Evolutionary conservation across 1,284 basidiomycete species (phyloP).

Genomic region (Ganoderma lingzhi): DNA sequence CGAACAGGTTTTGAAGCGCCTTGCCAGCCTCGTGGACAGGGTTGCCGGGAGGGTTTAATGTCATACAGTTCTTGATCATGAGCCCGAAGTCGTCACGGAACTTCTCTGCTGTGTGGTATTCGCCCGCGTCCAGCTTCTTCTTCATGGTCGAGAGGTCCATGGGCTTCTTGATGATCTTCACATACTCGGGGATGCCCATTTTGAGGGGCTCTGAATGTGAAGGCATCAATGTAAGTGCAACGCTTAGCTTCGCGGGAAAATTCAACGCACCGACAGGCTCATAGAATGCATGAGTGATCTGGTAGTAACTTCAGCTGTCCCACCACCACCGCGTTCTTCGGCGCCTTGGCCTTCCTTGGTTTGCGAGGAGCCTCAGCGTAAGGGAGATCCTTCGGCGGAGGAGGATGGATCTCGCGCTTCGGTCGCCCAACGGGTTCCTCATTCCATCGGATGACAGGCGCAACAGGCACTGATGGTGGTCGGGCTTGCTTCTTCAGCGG

Average conservation of each 20-base stretch:
- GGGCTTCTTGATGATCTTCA: conserved; percentile 90
- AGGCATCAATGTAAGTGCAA: not conserved
- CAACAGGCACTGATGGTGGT: conserved; percentile 46
- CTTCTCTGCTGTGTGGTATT: conserved; percentile 80
- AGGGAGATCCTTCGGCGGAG: conserved; percentile 90
- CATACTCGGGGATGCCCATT: conserved; percentile 87
- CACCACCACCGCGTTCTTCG: conserved; percentile 73
- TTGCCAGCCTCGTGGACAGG: too few species aligned
- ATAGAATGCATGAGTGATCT: conserved; percentile 40
- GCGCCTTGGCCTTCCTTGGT: conserved; percentile 64
- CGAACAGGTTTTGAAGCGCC: too few species aligned
- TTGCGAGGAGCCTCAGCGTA: conserved; percentile 84
- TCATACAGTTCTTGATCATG: conserved; percentile 63
- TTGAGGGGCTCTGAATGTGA: conserved; percentile 68
- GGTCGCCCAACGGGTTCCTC: conserved; percentile 78
- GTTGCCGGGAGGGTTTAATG: too few species aligned
- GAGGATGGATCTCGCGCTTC: conserved; percentile 97
- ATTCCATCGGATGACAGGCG: conserved; percentile 37
- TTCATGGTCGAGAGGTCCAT: conserved; percentile 95
- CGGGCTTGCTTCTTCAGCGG: conserved; percentile 62
- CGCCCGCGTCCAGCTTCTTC: conserved; percentile 78
- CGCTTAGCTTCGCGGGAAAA: not conserved
- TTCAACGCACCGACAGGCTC: conserved; percentile 87
- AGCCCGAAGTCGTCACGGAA: conserved; percentile 94
- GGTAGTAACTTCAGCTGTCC: conserved; percentile 90